phyloP scores from a whole-genome alignment of 805 yeast genomes.

The Peterozyma xylosa region DNA sequence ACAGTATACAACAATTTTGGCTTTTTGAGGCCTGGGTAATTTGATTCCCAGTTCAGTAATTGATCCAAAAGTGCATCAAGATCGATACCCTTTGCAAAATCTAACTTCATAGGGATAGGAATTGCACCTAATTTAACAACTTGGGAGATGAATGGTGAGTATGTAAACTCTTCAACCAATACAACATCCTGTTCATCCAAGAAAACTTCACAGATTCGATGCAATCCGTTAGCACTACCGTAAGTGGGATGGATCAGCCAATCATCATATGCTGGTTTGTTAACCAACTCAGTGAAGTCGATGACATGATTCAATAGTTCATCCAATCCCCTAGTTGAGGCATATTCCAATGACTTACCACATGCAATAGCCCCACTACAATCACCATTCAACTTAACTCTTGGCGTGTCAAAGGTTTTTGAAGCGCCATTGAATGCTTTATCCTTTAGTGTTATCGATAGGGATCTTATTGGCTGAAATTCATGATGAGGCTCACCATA shows the following conservation, averaged over 20 bases:
- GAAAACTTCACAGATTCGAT: constrained; percentile 41
- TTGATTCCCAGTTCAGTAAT: constrained; percentile 40
- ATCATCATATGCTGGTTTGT: constrained; percentile 36
- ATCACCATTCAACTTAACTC: not conserved
- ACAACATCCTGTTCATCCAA: constrained; percentile 42
- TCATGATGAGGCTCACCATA: constrained; percentile 60
- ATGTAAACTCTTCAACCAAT: constrained; percentile 47
- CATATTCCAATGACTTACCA: constrained; percentile 39
- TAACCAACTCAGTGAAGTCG: constrained; percentile 20
- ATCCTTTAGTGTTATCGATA: constrained; percentile 36
- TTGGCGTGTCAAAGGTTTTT: not conserved
- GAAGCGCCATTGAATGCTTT: constrained; percentile 32
- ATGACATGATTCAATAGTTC: constrained; percentile 30
- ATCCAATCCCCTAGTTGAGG: constrained; percentile 38
- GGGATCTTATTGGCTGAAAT: constrained; percentile 51
- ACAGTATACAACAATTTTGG: constrained; percentile 49
- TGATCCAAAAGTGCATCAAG: constrained; percentile 32
- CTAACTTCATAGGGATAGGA: constrained; percentile 29
- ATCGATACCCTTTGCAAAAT: constrained; percentile 34
- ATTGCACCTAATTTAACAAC: constrained; percentile 31
- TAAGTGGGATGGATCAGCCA: constrained; percentile 40
- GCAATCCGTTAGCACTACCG: constrained; percentile 52
- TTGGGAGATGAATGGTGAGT: constrained; percentile 32
- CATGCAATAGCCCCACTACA: not conserved
- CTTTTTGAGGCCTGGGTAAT: constrained; percentile 27